Base-by-base conservation (phyloP, 768 basidiomycete species). In the Harrya chromipes region DNA sequence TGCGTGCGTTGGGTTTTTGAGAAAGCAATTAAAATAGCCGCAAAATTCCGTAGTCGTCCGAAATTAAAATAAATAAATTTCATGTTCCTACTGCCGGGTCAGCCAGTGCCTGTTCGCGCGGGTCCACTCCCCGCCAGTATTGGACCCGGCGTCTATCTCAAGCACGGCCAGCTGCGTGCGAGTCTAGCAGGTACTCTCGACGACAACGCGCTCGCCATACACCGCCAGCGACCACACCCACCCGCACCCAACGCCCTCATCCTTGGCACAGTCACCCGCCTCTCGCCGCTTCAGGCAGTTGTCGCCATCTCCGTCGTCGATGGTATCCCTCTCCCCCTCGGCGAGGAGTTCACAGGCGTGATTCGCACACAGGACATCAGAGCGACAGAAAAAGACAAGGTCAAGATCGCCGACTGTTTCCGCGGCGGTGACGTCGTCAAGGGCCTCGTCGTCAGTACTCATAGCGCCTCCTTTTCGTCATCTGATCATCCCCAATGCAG, bases 381-480 rank as follows among this genome's bases (percentile, higher is more conserved):
- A 46, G 87, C 88, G 12, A 94, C 92, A 2, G 92, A 94, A 62
- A 93, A 90, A 59, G 91, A 94, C 71, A 84, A 82, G 59, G 81
- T 94, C 50, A 92, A 88, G 70, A 88, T 94, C 52, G 83, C 84
- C 27, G 89, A 93, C 58, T 95, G 91, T 61, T 97, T 95, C 67
- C 78, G 93, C 21, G 90, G 90, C 0, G 92, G 94, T 13, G 93
- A 97, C 63, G 88, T 94, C 43, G 86, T 97, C 27, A 81, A 85
- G 51, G 91, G 90, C 13, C 64, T 87, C 34, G 91, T 95, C 60
- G 93, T 94, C 65, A 65, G 85, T 75, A 20, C 17, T 33, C n/a
- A 21, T 10, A 8, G 6, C 16, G 20, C 17, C 0, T 23, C 5
- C 38, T 19, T 27, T 52, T 26, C 24, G 34, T 29, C 40, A 34